Conservation (phyloP, 768 basidiomycete genomes). For the Russula lepida region DNA sequence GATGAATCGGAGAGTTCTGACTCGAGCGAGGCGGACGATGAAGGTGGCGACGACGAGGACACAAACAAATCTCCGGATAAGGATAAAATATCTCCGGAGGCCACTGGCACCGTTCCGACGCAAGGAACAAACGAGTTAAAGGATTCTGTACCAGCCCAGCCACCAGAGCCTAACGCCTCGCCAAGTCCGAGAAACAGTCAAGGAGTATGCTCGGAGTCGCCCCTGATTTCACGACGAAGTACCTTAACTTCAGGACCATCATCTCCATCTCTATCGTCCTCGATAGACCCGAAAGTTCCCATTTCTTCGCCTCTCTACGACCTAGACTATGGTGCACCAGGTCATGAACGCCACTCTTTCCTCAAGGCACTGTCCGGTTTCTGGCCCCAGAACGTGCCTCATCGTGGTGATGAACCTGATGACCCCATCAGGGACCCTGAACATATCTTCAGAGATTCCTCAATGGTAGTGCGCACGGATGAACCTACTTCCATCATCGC, state of each 20-base stretch:
- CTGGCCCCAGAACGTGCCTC: slow-evolving; percentile 56
- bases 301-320: slow-evolving; percentile 34
- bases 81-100: slow-evolving; percentile 25
- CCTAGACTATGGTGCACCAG: slow-evolving; percentile 40
- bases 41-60: slow-evolving; percentile 54
- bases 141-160: neutral
- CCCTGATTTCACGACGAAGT: slow-evolving; percentile 18
- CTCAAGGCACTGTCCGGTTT: slow-evolving; percentile 78
- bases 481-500: slow-evolving; percentile 98
- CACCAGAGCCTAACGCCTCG: neutral
- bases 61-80: slow-evolving; percentile 27
- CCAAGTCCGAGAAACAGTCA: slow-evolving; percentile 4
- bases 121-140: neutral
- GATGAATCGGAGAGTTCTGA: slow-evolving; percentile 74
- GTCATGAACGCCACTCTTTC: slow-evolving; percentile 63
- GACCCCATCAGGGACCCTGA: slow-evolving; percentile 74
- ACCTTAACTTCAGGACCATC: slow-evolving; percentile 38
- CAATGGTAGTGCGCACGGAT: slow-evolving; percentile 91
- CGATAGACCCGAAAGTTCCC: slow-evolving; percentile 7
- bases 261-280: slow-evolving; percentile 38
- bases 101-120: slow-evolving; percentile 5
- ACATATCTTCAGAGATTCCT: slow-evolving; percentile 90
- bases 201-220: neutral
- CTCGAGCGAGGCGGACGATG: slow-evolving; percentile 58
- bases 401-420: slow-evolving; percentile 45